A percentile compares a stretch with the other conserved stretches of the same genome.
Evolutionary conservation across 768 basidiomycete species (phyloP).

Genomic region (Suillus fuscotomentosus): DNA sequence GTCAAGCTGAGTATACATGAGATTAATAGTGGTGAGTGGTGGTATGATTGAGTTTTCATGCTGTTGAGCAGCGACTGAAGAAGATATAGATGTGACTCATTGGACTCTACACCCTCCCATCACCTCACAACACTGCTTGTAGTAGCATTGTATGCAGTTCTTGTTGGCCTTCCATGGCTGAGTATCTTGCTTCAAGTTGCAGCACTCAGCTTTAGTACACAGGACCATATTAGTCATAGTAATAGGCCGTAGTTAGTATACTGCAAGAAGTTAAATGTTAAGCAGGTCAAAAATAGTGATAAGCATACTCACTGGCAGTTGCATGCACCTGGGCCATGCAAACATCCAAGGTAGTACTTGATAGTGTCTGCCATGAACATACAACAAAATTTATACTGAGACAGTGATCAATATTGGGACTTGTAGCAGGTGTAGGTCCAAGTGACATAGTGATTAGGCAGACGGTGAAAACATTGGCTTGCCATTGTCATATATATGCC

Average conservation of each 20-base stretch:
- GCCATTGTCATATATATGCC: neutral
- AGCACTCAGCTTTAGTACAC: neutral
- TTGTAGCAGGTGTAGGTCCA: too few species aligned
- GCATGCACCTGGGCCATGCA: too few species aligned
- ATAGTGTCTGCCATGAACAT: too few species aligned
- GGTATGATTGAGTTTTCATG: neutral
- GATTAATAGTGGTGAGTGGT: neutral
- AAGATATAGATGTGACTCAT: neutral
- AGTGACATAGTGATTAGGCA: too few species aligned
- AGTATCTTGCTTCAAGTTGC: neutral
- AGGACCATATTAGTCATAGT: neutral
- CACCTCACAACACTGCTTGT: neutral
- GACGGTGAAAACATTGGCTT: neutral
- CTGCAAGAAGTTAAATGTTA: too few species aligned
- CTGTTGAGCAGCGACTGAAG: neutral
- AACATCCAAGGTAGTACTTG: too few species aligned
- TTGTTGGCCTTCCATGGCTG: neutral
- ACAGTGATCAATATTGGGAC: neutral
- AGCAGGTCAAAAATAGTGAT: too few species aligned
- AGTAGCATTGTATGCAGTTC: neutral
- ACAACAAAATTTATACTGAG: too few species aligned
- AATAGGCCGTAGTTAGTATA: too few species aligned
- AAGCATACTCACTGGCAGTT: too few species aligned
- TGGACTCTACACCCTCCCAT: neutral
- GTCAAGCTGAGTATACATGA: neutral